Conservation (phyloP, 2,329 filamentous ascomycete species). For the Hymenoscyphus repandus region DNA sequence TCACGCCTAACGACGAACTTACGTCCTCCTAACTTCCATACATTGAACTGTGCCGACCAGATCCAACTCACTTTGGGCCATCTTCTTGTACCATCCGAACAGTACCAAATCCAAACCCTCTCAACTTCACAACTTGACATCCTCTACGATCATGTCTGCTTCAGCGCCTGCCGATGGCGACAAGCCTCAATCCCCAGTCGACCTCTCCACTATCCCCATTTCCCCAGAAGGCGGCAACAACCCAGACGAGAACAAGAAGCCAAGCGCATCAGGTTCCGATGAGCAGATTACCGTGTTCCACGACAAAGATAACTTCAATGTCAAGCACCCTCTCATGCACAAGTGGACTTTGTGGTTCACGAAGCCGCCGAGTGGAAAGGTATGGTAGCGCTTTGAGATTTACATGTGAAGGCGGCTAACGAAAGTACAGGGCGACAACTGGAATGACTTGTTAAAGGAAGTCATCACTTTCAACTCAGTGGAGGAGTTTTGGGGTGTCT, state of each 20-base stretch:
- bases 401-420: conserved; percentile 21
- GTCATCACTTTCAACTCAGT: conserved; percentile 98
- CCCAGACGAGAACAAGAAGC: conserved; percentile 39
- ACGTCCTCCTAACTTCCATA: conserved; percentile 1
- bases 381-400: conserved; percentile 34
- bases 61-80: background rate
- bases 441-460: conserved; percentile 96
- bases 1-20: conserved; percentile 4
- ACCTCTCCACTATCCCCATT: conserved; percentile 63
- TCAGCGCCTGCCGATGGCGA: conserved; percentile 15
- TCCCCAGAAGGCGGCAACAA: conserved; percentile 57
- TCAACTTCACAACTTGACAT: conserved; percentile 2
- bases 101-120: background rate
- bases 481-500: conserved; percentile 99
- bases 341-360: conserved; percentile 99
- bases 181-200: conserved; percentile 46
- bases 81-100: background rate
- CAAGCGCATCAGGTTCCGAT: conserved; percentile 42
- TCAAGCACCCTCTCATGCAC: conserved; percentile 97
- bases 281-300: conserved; percentile 93
- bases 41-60: background rate
- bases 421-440: conserved; percentile 76
- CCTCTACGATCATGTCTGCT: conserved; percentile 23
- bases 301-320: conserved; percentile 98
- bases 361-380: conserved; percentile 94